phyloP scores from a whole-genome alignment of 2,329 filamentous ascomycete species.

The Thermothelomyces thermophilus region DNA sequence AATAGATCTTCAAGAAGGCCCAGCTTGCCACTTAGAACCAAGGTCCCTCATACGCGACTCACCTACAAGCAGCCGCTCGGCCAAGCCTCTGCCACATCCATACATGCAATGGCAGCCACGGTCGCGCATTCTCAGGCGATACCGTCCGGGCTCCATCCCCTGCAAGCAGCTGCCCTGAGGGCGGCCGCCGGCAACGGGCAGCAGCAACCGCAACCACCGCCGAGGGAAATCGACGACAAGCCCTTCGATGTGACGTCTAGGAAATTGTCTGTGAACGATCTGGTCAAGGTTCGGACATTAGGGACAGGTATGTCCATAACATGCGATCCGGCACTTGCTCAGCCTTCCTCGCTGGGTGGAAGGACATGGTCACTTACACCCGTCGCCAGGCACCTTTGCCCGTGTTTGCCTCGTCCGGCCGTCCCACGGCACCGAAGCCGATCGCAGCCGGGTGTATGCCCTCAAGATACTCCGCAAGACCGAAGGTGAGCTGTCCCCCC shows the following conservation, averaged over 20 bases:
- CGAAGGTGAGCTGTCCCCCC: constrained; percentile 34
- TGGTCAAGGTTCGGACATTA: constrained; percentile 66
- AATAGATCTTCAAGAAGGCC: too few relatives aligned
- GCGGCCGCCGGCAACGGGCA: constrained; percentile 14
- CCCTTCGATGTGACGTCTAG: constrained; percentile 20
- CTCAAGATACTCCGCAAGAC: constrained; percentile 72
- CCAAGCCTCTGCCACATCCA: background rate
- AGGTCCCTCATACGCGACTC: too few relatives aligned
- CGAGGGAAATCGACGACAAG: constrained; percentile 10
- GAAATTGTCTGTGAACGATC: constrained; percentile 49
- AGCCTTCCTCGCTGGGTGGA: too few relatives aligned
- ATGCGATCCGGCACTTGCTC: too few relatives aligned
- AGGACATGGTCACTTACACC: too few relatives aligned
- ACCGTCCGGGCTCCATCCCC: constrained; percentile 22
- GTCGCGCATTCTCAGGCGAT: constrained; percentile 24
- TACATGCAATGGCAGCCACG: constrained; percentile 24
- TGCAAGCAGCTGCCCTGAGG: constrained; percentile 18
- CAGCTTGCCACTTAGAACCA: too few relatives aligned
- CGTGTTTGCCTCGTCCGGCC: constrained; percentile 72
- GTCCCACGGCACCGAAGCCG: constrained; percentile 42
- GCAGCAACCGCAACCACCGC: constrained; percentile 18
- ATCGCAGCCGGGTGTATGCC: constrained; percentile 64
- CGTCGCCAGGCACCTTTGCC: constrained; percentile 63
- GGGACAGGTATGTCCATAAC: constrained; percentile 66
- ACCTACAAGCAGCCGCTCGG: too few relatives aligned